Base-by-base conservation (phyloP, 495 filamentous ascomycete genomes). In the Hypoxylon fuscum region DNA sequence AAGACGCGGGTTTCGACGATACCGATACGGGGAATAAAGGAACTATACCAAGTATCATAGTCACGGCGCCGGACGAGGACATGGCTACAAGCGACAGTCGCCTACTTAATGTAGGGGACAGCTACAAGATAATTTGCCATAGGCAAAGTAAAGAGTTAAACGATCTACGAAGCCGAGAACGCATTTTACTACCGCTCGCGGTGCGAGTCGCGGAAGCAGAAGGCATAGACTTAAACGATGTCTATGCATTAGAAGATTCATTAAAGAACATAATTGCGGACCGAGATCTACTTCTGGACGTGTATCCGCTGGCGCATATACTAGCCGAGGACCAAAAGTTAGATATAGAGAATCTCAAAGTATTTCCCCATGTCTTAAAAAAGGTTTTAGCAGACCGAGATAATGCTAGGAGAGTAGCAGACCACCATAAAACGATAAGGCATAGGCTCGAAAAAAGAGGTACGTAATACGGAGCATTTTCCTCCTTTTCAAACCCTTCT, bases 321-420 rank as follows among this genome's bases (percentile, higher is more conserved):
- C 29, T 71, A 14, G 63, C 65, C 9, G 41, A 41, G 14, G 59
- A 71, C 43, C 66, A 64, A 49, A 49, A 54, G 6, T 11, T 62
- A 12, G 58, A 62, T 25, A 12, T 49, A 5, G 29, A 49, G 20
- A 46, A 67, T 42, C 45, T 62, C 10, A 51, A 54, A 22, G 21
- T 25, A 10, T 35, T 67, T 2, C 52, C 47, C 10, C 47, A 31
- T 27, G 44, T 42, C 5, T 17, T 62, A 1, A 27, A 54, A 12
- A 59, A 57, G 3, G 27, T 63, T 11, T 12, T 68, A n/a, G 6
- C 35, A 4, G 59, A 62, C n/a, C 58, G 58, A 2, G 52, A 61
- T 15, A 58, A 37, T 21, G 41, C 58, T 3, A 48, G 20, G 11
- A 27, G 10, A 17, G 2, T 46, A 11, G 53, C 47, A 4, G 18